Percentiles rank a stretch among this genome's conserved stretches.
Evolutionary conservation across 129 eudicot species (phyloP).

Genomic region (Mikania micrantha): DNA sequence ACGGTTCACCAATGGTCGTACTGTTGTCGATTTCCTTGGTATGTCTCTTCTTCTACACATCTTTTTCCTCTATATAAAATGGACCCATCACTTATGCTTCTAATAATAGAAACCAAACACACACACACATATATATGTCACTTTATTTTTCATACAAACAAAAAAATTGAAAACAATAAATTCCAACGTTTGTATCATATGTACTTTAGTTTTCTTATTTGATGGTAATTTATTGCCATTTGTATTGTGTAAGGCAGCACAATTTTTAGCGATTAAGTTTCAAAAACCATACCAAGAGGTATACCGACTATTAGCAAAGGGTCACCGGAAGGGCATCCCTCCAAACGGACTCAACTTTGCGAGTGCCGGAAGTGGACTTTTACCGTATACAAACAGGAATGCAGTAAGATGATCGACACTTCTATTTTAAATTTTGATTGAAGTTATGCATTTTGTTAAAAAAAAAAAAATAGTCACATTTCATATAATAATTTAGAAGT

Average conservation of each 20-base stretch:
- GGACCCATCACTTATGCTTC: neutral
- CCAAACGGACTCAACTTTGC: conserved; percentile 75
- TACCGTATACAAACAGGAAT: conserved; percentile 40
- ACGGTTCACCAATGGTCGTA: conserved; percentile 69
- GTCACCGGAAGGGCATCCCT: conserved; percentile 33
- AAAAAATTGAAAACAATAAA: too few species aligned
- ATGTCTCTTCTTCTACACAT: conserved; percentile 2
- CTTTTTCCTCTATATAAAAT: neutral
- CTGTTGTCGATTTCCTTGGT: conserved; percentile 56
- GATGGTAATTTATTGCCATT: neutral
- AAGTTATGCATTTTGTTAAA: neutral
- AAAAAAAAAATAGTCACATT: neutral
- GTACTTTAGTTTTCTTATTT: neutral
- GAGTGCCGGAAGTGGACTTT: conserved; percentile 78
- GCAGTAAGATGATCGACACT: conserved; percentile 6
- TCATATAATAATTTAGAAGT: neutral
- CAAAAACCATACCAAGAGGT: conserved; percentile 59
- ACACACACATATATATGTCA: too few species aligned
- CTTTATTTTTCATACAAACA: too few species aligned
- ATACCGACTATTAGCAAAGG: conserved; percentile 23
- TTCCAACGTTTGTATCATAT: neutral
- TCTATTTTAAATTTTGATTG: neutral
- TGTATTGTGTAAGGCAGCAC: conserved; percentile 35
- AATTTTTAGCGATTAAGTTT: conserved; percentile 43
- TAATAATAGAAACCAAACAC: too few species aligned